These are phyloP conservation scores for Taiozyma sp. DNA, from an alignment of 1,139 yeast genomes.

Conservation along the genomic window DNA sequence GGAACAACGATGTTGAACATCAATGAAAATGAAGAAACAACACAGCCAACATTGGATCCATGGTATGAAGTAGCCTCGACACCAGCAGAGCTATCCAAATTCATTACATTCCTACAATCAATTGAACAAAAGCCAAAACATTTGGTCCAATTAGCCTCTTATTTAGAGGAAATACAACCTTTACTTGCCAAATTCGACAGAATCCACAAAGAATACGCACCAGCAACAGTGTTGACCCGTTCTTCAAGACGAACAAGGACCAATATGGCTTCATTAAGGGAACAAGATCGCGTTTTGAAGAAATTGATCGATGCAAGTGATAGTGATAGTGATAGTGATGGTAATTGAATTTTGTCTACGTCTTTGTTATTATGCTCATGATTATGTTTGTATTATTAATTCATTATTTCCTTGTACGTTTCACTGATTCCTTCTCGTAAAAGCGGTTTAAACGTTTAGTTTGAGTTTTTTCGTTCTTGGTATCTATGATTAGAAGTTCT, in stretches of 20 bases:
- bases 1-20: slow-evolving; percentile 31
- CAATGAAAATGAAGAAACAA: not conserved
- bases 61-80: slow-evolving; percentile 46
- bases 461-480: slow-evolving; percentile 18
- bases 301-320: slow-evolving; percentile 9
- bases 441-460: not conserved
- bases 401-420: slow-evolving; percentile 6
- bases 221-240: slow-evolving; percentile 7
- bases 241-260: slow-evolving; percentile 14
- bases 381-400: no score
- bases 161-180: slow-evolving; percentile 12
- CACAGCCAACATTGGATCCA: slow-evolving; percentile 14
- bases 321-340: not conserved
- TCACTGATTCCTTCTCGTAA: slow-evolving; percentile 2
- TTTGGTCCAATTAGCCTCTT: slow-evolving; percentile 6
- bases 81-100: slow-evolving; percentile 29
- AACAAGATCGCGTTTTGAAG: slow-evolving; percentile 11
- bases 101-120: slow-evolving; percentile 28
- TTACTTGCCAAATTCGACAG: slow-evolving; percentile 15
- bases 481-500: slow-evolving; percentile 19
- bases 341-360: no score
- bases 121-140: slow-evolving; percentile 23
- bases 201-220: slow-evolving; percentile 9
- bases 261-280: slow-evolving; percentile 13
- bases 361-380: no score